Base-by-base conservation (phyloP, 768 basidiomycete genomes). In the Boletus vermiculosoides region DNA sequence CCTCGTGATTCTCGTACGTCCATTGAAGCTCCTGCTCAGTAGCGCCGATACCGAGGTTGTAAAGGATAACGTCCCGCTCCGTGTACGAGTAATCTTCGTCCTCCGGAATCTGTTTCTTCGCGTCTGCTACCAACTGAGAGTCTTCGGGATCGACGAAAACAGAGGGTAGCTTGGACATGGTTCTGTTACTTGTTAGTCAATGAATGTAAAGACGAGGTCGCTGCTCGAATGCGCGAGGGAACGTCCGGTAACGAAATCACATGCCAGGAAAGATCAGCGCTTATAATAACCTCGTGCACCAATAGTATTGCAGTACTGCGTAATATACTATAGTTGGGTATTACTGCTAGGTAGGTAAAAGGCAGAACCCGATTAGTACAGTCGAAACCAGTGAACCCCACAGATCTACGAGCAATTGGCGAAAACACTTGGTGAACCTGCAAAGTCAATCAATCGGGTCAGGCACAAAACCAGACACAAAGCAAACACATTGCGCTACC, bases 31-130 rank as follows among this genome's bases (percentile, higher is more conserved):
- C 94, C 65, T 90, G 84, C 74, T 89, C 94, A 1, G 88, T 95
- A 23, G 95, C 97, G 12, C 97, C 97, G 55, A 98, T 74, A 37
- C 96, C 95, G 36, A 98, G 79, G 74, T 98, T 98, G 77, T 98
- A 99, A 11, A 98, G 77, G 60, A 97, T 89, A 37, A 98, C 84
- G 68, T 98, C 94, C 30, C 90, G 82, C 77, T 97, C 94, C 9
- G 87, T 85, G 73, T 90, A 99, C 22, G 71, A 78, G 74, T 83
- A 95, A 41, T 84, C 82, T 41, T 79, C 76, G 6, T 83, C 77
- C 6, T 85, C 79, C 0, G 77, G 67, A 2, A 77, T 68, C 20
- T 73, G 72, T 67, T 80, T 82, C 80, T 98, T 98, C 28, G 90
- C 94, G 40, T 92, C 83, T 5, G 77, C 83, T 54, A 98, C 92